Conservation (phyloP, 176 grass and related monocot species). For the Eragrostis curvula region DNA sequence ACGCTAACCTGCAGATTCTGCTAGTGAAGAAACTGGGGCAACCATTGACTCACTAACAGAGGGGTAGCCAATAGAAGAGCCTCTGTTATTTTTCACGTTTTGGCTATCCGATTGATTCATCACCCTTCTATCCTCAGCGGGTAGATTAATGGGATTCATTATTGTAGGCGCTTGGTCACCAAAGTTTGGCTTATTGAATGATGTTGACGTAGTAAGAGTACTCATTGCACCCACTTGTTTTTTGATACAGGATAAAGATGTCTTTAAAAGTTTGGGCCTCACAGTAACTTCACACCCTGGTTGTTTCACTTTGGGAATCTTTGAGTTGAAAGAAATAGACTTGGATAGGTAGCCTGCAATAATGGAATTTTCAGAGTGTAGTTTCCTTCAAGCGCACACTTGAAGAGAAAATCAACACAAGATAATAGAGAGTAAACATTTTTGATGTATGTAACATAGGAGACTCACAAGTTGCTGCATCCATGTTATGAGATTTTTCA, state of each 20-base stretch:
- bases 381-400: neutral
- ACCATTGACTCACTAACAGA: slow-evolving; percentile 39
- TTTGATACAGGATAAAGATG: slow-evolving; percentile 43
- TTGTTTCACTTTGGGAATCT: slow-evolving; percentile 85
- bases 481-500: slow-evolving; percentile 26
- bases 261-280: slow-evolving; percentile 55
- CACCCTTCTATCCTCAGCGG: slow-evolving; percentile 50
- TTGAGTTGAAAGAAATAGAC: slow-evolving; percentile 78
- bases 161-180: slow-evolving; percentile 38
- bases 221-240: slow-evolving; percentile 50
- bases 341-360: slow-evolving; percentile 65
- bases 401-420: neutral
- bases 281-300: slow-evolving; percentile 58
- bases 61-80: slow-evolving; percentile 44
- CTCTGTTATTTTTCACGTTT: slow-evolving; percentile 47
- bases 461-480: slow-evolving; percentile 22
- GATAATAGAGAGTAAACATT: slow-evolving; percentile 24
- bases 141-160: slow-evolving; percentile 36
- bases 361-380: slow-evolving; percentile 19
- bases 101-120: slow-evolving; percentile 40
- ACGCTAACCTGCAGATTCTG: slow-evolving; percentile 42
- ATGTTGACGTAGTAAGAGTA: slow-evolving; percentile 51
- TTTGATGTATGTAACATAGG: slow-evolving; percentile 39
- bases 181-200: slow-evolving; percentile 61
- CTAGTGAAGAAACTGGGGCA: slow-evolving; percentile 45